These are phyloP conservation scores for Fusarium keratoplasticum DNA, from an alignment of 2,329 filamentous ascomycete species.

Conservation along the genomic window DNA sequence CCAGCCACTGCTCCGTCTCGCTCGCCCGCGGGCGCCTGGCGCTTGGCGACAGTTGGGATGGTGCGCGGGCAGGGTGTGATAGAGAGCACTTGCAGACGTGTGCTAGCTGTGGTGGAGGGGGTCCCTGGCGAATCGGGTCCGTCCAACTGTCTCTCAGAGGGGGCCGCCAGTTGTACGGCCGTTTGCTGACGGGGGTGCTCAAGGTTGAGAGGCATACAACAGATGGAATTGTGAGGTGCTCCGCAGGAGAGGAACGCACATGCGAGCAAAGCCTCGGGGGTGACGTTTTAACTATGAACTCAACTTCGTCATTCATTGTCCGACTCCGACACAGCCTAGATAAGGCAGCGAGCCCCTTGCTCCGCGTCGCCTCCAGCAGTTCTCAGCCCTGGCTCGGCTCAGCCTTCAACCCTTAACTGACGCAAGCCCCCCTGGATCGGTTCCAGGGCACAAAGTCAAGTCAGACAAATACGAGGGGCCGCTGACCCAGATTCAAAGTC, in stretches of 20 bases:
- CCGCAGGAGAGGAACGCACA: background rate
- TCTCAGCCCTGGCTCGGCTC: background rate
- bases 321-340: background rate
- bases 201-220: background rate
- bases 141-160: slow-evolving; percentile 12
- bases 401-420: background rate
- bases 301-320: background rate
- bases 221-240: background rate
- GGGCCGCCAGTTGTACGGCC: background rate
- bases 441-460: slow-evolving; percentile 18
- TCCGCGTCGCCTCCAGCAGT: background rate
- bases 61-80: slow-evolving; percentile 30
- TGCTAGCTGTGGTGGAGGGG: slow-evolving; percentile 23
- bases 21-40: slow-evolving; percentile 26
- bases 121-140: slow-evolving; percentile 26
- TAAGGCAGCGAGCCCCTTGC: background rate
- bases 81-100: slow-evolving; percentile 14
- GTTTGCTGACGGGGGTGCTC: slow-evolving; percentile 1
- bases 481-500: slow-evolving; percentile 21
- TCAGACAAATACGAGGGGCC: slow-evolving; percentile 32
- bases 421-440: slow-evolving; percentile 8
- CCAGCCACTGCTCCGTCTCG: slow-evolving; percentile 11
- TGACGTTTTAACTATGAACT: background rate
- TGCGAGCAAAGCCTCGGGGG: background rate
- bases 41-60: slow-evolving; percentile 38